phyloP scores from a whole-genome alignment of 1,284 basidiomycete species.

The Ganoderma boninense region DNA sequence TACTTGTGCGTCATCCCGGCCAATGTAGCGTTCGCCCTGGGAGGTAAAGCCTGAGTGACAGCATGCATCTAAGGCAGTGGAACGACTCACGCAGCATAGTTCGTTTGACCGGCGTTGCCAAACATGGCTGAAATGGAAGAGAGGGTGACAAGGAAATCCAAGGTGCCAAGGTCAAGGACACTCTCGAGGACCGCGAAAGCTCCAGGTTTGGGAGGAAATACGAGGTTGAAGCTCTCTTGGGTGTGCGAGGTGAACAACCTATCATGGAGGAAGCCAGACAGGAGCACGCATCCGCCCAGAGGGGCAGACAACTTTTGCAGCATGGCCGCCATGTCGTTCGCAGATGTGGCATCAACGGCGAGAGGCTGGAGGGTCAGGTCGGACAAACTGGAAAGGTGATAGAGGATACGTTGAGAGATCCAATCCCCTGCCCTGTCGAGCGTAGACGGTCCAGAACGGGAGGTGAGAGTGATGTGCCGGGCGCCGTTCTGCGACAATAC shows the following conservation, averaged over 20 bases:
- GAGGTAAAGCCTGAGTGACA: neutral
- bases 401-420: constrained; percentile 39
- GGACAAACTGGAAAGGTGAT: constrained; percentile 40
- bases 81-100: constrained; percentile 46
- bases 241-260: constrained; percentile 43
- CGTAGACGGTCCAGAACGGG: constrained; percentile 44
- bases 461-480: constrained; percentile 47
- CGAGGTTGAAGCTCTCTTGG: constrained; percentile 40
- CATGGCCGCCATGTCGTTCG: constrained; percentile 30
- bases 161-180: constrained; percentile 30
- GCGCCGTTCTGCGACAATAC: constrained; percentile 45
- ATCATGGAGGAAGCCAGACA: constrained; percentile 45
- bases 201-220: constrained; percentile 43
- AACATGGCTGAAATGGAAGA: constrained; percentile 47
- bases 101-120: constrained; percentile 51
- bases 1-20: constrained; percentile 40
- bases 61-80: neutral
- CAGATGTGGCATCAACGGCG: constrained; percentile 42
- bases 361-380: constrained; percentile 42
- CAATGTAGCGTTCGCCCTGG: constrained; percentile 48
- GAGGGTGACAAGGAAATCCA: constrained; percentile 50
- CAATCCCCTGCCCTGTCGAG: constrained; percentile 33
- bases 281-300: constrained; percentile 47
- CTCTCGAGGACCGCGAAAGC: constrained; percentile 41
- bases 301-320: constrained; percentile 35